Evolutionary conservation across 345 rosid genomes (phyloP).

Genomic region (Aquilaria sinensis): DNA sequence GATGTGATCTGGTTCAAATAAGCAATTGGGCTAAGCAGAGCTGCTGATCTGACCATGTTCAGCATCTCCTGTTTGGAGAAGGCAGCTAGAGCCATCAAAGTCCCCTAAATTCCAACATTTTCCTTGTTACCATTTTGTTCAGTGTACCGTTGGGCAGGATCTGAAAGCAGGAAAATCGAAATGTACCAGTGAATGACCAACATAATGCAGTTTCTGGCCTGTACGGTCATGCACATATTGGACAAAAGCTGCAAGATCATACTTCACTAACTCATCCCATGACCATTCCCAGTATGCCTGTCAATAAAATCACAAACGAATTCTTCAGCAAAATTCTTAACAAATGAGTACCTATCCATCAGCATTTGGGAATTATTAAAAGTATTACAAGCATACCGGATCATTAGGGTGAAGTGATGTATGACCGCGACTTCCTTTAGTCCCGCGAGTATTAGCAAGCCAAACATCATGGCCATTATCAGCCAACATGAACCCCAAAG

Average conservation of each 20-base stretch:
- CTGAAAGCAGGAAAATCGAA: slow-evolving; percentile 26
- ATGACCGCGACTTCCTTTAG: slow-evolving; percentile 26
- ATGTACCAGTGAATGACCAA: slow-evolving; percentile 41
- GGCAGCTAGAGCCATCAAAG: slow-evolving; percentile 19
- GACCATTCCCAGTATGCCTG: slow-evolving; percentile 38
- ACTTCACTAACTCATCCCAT: slow-evolving; percentile 39
- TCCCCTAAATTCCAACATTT: slow-evolving; percentile 19
- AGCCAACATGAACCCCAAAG: slow-evolving; percentile 35
- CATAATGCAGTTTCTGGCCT: slow-evolving; percentile 36
- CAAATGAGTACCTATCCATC: no score
- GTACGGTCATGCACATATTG: slow-evolving; percentile 27
- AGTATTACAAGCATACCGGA: slow-evolving; percentile 3
- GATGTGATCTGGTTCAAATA: slow-evolving; percentile 31
- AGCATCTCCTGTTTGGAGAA: slow-evolving; percentile 28
- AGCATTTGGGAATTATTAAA: not conserved
- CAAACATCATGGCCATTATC: slow-evolving; percentile 43
- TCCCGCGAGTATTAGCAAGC: slow-evolving; percentile 44
- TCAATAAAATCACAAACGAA: not conserved
- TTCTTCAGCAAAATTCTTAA: not conserved
- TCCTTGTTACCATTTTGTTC: no score
- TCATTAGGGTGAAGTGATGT: slow-evolving; percentile 21
- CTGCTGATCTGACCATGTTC: slow-evolving; percentile 36
- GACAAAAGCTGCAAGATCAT: slow-evolving; percentile 39
- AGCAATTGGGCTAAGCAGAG: slow-evolving; percentile 36
- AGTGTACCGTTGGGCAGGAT: no score